Conservation (phyloP, 768 basidiomycete genomes). For the Dacryopinax primogenitus region DNA sequence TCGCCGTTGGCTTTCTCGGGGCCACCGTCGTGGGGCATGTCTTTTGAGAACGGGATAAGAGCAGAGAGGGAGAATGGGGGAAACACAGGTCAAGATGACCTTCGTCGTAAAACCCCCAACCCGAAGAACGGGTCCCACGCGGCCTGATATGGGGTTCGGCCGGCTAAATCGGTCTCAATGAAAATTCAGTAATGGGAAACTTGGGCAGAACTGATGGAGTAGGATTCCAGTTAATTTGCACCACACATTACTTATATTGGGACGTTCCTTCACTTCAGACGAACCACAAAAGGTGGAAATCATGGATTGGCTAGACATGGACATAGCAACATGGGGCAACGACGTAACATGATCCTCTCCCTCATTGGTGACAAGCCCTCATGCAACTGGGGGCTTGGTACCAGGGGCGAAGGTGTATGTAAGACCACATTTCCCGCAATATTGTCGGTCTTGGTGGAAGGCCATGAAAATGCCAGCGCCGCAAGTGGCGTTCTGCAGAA, state of each 20-base stretch:
- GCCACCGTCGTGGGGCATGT: neutral
- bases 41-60: neutral
- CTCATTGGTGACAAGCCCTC: neutral
- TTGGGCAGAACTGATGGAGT: no score
- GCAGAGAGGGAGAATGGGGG: neutral
- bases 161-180: no score
- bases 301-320: slow-evolving; percentile 4
- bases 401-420: slow-evolving; percentile 23
- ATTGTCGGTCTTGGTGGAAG: slow-evolving; percentile 95
- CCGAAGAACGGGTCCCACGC: no score
- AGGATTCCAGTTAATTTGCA: no score
- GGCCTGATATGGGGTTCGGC: no score
- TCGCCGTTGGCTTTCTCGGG: neutral
- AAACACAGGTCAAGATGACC: neutral
- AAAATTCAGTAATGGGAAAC: no score
- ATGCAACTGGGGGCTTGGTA: slow-evolving; percentile 2
- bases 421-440: slow-evolving; percentile 89
- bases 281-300: neutral
- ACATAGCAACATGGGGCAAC: neutral
- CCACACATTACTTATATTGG: no score
- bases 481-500: slow-evolving; percentile 23
- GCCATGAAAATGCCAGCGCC: slow-evolving; percentile 66
- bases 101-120: no score
- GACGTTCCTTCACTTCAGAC: no score
- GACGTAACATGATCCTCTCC: neutral